Evolutionary conservation across 2,329 filamentous ascomycete genomes (phyloP).

Genomic region (Corinectria fuckeliana): DNA sequence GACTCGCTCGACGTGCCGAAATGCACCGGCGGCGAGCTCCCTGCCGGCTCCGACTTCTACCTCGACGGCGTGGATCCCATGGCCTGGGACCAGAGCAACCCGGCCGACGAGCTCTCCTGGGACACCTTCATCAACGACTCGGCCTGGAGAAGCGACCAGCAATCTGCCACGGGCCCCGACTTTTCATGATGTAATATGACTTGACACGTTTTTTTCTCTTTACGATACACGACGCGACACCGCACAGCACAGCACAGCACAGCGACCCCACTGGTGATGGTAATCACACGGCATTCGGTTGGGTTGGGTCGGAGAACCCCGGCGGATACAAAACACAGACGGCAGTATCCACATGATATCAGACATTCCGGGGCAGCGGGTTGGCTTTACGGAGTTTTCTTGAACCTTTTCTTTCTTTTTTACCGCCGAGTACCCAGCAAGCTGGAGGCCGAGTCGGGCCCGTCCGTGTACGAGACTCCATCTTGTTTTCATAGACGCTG

Average conservation of each 20-base stretch:
- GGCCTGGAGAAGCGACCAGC: conserved; percentile 31
- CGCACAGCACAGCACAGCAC: not conserved
- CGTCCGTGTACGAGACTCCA: no score
- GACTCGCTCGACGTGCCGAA: conserved; percentile 6
- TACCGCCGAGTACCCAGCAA: no score
- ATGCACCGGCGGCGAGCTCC: not conserved
- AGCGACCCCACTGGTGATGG: not conserved
- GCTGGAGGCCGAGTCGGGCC: no score
- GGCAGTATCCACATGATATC: no score
- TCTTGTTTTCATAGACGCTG: no score
- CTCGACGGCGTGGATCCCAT: not conserved
- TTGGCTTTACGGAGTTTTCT: no score
- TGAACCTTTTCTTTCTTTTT: no score
- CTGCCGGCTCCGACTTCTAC: not conserved
- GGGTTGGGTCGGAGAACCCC: not conserved
- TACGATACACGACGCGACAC: not conserved
- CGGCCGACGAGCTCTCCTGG: conserved; percentile 41
- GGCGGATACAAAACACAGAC: not conserved
- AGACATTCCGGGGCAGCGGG: no score
- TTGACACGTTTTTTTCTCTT: conserved; percentile 7
- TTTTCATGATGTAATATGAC: conserved; percentile 23
- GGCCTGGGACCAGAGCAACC: conserved; percentile 12
- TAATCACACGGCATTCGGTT: not conserved
- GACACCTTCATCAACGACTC: conserved; percentile 41
- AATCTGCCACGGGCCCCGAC: conserved; percentile 8